Percentiles rank a stretch among this genome's conserved stretches.
Evolutionary conservation across 208 protist genomes (phyloP).

Genomic region (Trypanosoma avium): DNA sequence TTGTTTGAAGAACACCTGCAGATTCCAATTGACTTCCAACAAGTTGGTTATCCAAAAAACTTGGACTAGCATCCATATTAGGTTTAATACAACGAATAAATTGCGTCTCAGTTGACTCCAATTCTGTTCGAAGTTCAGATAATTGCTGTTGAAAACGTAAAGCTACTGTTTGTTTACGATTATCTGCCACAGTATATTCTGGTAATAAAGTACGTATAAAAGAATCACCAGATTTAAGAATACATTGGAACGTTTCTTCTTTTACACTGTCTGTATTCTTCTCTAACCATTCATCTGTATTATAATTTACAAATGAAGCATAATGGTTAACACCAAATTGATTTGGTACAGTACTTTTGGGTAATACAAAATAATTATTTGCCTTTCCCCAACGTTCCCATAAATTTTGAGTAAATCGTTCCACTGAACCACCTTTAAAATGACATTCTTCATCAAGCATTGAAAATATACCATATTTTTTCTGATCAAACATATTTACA

Average conservation of each 20-base stretch:
- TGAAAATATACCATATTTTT: conserved; percentile 73
- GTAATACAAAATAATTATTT: conserved; percentile 74
- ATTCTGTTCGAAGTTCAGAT: conserved; percentile 53
- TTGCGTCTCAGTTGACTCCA: conserved; percentile 90
- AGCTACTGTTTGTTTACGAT: conserved; percentile 80
- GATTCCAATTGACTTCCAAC: conserved; percentile 90
- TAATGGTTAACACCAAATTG: conserved; percentile 93
- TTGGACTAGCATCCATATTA: conserved; percentile 73
- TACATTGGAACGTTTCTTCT: conserved; percentile 68
- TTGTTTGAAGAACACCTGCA: conserved; percentile 90
- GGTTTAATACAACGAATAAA: conserved; percentile 95
- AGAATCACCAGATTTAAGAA: conserved; percentile 39
- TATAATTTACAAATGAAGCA: conserved; percentile 86
- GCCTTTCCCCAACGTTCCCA: conserved; percentile 62
- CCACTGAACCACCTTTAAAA: conserved; percentile 75
- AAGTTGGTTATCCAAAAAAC: conserved; percentile 63
- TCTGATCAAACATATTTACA: conserved; percentile 86
- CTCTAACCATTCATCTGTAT: conserved; percentile 87
- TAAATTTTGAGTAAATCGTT: conserved; percentile 72
- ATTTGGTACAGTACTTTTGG: conserved; percentile 83
- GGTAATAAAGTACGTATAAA: conserved; percentile 73
- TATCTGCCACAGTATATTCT: conserved; percentile 32
- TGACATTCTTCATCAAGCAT: conserved; percentile 91
- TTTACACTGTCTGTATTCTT: conserved; percentile 92
- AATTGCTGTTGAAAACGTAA: conserved; percentile 86